phyloP scores from a whole-genome alignment of 257 asterid genomes.

The Primulina eburnea region DNA sequence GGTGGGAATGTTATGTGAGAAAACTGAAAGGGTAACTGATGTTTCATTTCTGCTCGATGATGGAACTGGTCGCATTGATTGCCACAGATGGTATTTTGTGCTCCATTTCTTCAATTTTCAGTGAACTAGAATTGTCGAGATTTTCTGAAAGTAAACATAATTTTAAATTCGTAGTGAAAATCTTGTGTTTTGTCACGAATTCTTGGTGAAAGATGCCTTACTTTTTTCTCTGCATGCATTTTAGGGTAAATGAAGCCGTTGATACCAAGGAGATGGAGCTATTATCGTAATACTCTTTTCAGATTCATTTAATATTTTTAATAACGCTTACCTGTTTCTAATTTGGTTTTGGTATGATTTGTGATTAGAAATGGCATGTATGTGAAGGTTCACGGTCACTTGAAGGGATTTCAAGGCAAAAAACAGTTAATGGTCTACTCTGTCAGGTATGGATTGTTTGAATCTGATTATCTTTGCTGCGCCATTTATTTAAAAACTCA shows the following conservation, averaged over 20 bases:
- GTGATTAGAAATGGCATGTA: slow-evolving; percentile 72
- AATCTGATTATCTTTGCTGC: slow-evolving; percentile 5
- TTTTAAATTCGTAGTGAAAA: background rate
- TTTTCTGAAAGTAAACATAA: background rate
- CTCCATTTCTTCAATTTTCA: background rate
- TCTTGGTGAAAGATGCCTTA: background rate
- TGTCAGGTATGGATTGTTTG: slow-evolving; percentile 50
- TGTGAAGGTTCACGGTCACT: slow-evolving; percentile 80
- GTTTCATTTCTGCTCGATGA: slow-evolving; percentile 75
- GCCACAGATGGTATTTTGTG: slow-evolving; percentile 60
- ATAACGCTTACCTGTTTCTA: slow-evolving; percentile 10
- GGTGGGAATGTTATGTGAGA: slow-evolving; percentile 62
- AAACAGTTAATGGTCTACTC: slow-evolving; percentile 69
- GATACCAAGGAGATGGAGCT: slow-evolving; percentile 73
- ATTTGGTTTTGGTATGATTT: slow-evolving; percentile 22
- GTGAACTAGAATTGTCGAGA: background rate
- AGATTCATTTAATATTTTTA: slow-evolving; percentile 9
- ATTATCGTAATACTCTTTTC: slow-evolving; percentile 47
- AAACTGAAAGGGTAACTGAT: slow-evolving; percentile 64
- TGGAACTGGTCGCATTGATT: slow-evolving; percentile 81
- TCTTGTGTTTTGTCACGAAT: background rate
- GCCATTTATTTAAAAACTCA: no score
- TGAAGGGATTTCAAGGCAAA: slow-evolving; percentile 87
- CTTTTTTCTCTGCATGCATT: slow-evolving; percentile 17
- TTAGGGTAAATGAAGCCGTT: slow-evolving; percentile 65